Evolutionary conservation across 2,329 filamentous ascomycete species (phyloP), one percentile per base, ranked within the genome.

Genomic region (Ophiostoma sp.): DNA sequence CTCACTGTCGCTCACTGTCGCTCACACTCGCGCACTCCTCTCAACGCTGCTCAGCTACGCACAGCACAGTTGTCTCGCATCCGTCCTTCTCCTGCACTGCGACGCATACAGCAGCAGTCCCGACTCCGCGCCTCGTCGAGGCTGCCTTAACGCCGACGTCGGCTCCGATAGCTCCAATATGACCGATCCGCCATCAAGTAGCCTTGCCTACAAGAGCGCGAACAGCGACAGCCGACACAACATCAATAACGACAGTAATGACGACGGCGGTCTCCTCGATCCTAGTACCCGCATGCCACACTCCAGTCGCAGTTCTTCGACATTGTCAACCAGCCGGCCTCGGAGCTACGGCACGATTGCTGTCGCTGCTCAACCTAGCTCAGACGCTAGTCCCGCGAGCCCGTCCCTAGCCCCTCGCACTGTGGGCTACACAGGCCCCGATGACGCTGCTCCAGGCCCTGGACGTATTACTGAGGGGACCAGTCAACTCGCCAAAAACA

Each of bases 261-360:
- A 8, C 18, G 55, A 49, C 18, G 58, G n/a, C 27, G 40, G 16
- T 42, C 60, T 63, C 9, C 38, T 63, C 40, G 16, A 14, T 9
- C 40, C 40, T 27, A 42, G n/a, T 14, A 55, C 27, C 27, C 27
- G 27, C 27, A 1, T 27, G 27, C 27, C 27, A 27, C 27, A 27
- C 27, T 27, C 27, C 27, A 27, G 27, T 27, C 27, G 6, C 38
- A 42, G 40, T 42, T 44, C 60, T 40, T 62, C 58, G n/a, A 18
- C 49, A 11, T 27, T 55, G 49, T 55, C 49, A 55, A 9, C 66
- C 27, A 52, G 63, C 69, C 69, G 65, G 67, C 67, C 67, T 70
- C 70, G 68, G 66, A 65, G 65, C 65, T 71, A 71, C 69, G 70
- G 70, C 65, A 64, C 70, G 7, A 66, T 70, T 42, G 47, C 64